A percentile compares a stretch with the other conserved stretches of the same genome.
phyloP scores from a whole-genome alignment of 1,284 basidiomycete genomes.

The Moesziomyces antarcticus region DNA sequence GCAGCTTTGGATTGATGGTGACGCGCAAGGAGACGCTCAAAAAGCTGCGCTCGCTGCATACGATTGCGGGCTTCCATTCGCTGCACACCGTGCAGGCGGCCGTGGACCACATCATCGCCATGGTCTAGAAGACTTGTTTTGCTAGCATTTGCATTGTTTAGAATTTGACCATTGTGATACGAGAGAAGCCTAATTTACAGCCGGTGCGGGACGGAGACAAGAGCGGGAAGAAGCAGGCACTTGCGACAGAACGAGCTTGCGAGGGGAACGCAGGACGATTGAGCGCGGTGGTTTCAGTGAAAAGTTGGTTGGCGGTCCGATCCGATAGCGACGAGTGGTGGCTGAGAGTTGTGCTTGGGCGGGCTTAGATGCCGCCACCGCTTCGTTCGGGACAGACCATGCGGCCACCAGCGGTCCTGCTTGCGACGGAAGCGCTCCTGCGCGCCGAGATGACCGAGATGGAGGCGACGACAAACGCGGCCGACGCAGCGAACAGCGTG shows the following conservation, averaged over 20 bases:
- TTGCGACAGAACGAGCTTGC: no score
- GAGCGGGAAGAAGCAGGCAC: no score
- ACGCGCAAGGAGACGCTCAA: constrained; percentile 55
- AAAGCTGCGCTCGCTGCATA: constrained; percentile 39
- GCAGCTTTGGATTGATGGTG: constrained; percentile 68
- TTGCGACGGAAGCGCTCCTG: constrained; percentile 36
- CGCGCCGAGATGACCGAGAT: constrained; percentile 43
- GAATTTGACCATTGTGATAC: not conserved
- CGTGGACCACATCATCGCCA: constrained; percentile 18
- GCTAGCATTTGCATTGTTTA: not conserved
- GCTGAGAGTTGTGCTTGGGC: not conserved
- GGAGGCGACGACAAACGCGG: constrained; percentile 32
- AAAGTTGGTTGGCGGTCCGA: no score
- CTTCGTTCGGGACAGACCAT: constrained; percentile 42
- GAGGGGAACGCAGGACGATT: no score
- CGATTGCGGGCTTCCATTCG: constrained; percentile 55
- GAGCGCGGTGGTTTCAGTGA: no score
- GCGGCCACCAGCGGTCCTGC: constrained; percentile 33
- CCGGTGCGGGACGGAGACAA: no score
- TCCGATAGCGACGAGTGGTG: not conserved
- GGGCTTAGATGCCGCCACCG: constrained; percentile 40
- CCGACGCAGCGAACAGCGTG: constrained; percentile 36
- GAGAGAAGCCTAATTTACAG: no score
- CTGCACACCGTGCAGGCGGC: constrained; percentile 10
- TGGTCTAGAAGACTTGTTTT: constrained; percentile 8